phyloP scores from a whole-genome alignment of 495 filamentous ascomycete genomes.

The Aspergillus affinis region DNA sequence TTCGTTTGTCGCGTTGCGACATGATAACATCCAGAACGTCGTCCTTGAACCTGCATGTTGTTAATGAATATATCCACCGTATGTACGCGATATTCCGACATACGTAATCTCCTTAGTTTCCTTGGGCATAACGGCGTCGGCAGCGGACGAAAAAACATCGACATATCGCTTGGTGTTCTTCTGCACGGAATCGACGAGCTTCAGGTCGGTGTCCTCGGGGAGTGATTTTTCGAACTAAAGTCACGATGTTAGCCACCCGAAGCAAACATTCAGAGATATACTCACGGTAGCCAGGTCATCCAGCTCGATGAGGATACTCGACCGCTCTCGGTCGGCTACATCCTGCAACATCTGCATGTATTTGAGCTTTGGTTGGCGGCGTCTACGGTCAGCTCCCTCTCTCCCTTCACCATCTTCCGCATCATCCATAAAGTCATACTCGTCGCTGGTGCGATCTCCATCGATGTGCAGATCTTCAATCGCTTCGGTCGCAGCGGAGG shows the following conservation, averaged over 20 bases:
- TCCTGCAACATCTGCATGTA: slow-evolving; percentile 90
- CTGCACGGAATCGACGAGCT: slow-evolving; percentile 81
- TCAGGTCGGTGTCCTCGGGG: slow-evolving; percentile 59
- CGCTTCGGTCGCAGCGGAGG: slow-evolving; percentile 69
- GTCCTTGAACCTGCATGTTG: slow-evolving; percentile 75
- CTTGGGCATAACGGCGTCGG: slow-evolving; percentile 82
- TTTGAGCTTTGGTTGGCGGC: slow-evolving; percentile 67
- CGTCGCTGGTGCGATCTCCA: slow-evolving; percentile 84
- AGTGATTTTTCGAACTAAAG: slow-evolving; percentile 70
- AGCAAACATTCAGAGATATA: background rate
- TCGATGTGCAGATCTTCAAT: slow-evolving; percentile 83
- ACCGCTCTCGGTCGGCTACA: slow-evolving; percentile 72
- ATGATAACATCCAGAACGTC: slow-evolving; percentile 97
- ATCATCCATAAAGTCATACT: slow-evolving; percentile 94
- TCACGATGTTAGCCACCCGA: background rate
- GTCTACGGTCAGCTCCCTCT: slow-evolving; percentile 37
- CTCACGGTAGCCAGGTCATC: slow-evolving; percentile 78
- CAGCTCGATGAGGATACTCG: slow-evolving; percentile 80
- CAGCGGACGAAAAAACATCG: slow-evolving; percentile 83
- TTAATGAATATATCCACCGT: slow-evolving; percentile 7
- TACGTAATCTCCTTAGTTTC: slow-evolving; percentile 77
- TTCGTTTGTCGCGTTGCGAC: slow-evolving; percentile 84
- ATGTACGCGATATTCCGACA: slow-evolving; percentile 19
- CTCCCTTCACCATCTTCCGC: slow-evolving; percentile 56
- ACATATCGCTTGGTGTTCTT: slow-evolving; percentile 93